Evolutionary conservation across 345 rosid genomes (phyloP).

Genomic region (Pelargonium nanum): DNA sequence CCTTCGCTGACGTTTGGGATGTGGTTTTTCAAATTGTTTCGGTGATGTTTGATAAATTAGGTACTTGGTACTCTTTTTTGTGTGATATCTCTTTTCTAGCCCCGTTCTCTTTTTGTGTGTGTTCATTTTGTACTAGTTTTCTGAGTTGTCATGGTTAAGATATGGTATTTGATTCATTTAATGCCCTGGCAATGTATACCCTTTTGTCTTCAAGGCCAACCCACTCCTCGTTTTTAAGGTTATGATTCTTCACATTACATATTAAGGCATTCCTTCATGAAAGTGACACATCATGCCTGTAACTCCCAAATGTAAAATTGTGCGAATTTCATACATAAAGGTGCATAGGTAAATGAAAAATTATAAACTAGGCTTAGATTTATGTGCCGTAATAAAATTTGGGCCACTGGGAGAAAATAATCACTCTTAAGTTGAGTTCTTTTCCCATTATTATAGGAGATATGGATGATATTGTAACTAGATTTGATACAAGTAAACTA

Average conservation of each 20-base stretch:
- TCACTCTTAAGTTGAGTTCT: too few species aligned
- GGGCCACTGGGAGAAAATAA: background rate
- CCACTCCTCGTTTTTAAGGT: background rate
- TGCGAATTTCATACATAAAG: background rate
- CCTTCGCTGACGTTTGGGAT: slow-evolving; percentile 67
- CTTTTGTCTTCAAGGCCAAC: background rate
- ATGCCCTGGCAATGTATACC: background rate
- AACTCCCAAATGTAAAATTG: background rate
- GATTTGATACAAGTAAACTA: background rate
- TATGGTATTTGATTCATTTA: background rate
- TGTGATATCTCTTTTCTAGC: background rate
- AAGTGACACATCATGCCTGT: background rate
- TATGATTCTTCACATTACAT: background rate
- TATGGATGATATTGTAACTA: background rate
- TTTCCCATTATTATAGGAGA: background rate
- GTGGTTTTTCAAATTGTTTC: slow-evolving; percentile 74
- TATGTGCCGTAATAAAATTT: background rate
- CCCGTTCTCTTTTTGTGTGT: background rate
- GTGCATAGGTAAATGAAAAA: background rate
- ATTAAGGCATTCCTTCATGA: background rate
- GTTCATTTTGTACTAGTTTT: background rate
- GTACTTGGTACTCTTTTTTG: slow-evolving; percentile 23
- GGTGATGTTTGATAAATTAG: slow-evolving; percentile 68
- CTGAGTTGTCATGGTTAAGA: background rate
- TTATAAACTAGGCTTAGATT: background rate